Percentiles rank a stretch among this genome's conserved stretches.
Evolutionary conservation across 345 rosid species (phyloP).

Genomic region (Stellera chamaejasme): DNA sequence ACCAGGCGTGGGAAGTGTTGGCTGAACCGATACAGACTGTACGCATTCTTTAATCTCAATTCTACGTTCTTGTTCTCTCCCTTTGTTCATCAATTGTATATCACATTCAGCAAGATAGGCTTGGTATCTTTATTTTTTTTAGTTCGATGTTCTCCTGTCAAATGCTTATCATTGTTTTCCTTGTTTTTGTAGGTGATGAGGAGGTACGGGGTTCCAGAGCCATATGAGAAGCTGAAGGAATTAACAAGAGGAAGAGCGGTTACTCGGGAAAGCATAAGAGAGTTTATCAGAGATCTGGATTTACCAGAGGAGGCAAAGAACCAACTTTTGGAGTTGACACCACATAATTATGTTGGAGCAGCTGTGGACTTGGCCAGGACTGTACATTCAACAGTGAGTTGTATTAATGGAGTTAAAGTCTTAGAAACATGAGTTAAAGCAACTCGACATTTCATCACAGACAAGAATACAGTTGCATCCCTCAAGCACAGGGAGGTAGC

Average conservation of each 20-base stretch:
- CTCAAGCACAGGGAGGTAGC: no score
- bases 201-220: conserved; percentile 87
- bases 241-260: conserved; percentile 88
- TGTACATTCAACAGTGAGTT: conserved; percentile 32
- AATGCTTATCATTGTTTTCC: background rate
- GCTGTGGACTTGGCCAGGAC: conserved; percentile 60
- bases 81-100: conserved; percentile 3
- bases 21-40: conserved; percentile 97
- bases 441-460: background rate
- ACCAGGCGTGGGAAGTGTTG: conserved; percentile 88
- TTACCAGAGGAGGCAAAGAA: conserved; percentile 59
- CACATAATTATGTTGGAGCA: conserved; percentile 72
- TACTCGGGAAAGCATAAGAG: conserved; percentile 58
- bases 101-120: background rate
- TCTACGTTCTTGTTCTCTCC: background rate
- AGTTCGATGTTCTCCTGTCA: background rate
- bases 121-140: background rate
- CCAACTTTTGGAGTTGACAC: conserved; percentile 56
- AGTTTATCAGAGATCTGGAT: conserved; percentile 60
- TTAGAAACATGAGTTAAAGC: conserved; percentile 12
- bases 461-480: no score
- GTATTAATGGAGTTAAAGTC: conserved; percentile 19
- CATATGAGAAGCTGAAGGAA: conserved; percentile 90
- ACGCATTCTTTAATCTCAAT: conserved; percentile 16
- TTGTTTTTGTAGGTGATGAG: conserved; percentile 62